A percentile compares a stretch with the other conserved stretches of the same genome.
Conservation (phyloP, 208 protist species). For the Trypanosoma cruzi region DNA sequence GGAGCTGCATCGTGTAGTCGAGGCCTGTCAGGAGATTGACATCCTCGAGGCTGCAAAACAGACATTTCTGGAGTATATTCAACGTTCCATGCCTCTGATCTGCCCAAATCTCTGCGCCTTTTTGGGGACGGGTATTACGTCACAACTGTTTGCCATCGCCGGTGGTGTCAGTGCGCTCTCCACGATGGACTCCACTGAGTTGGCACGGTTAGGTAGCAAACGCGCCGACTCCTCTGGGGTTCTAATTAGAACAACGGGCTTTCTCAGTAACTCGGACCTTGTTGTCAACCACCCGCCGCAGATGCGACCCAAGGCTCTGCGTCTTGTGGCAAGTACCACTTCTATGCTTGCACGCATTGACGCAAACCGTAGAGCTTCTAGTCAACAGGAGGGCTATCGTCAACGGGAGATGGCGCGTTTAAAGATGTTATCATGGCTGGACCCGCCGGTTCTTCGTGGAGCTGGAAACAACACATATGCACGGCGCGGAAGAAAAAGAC, state of each 20-base stretch:
- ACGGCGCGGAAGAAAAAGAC: constrained; percentile 70
- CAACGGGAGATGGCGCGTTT: constrained; percentile 55
- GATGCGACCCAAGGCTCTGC: constrained; percentile 85
- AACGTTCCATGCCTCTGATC: constrained; percentile 91
- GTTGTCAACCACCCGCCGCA: constrained; percentile 80
- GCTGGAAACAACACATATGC: constrained; percentile 89
- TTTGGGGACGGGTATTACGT: constrained; percentile 91
- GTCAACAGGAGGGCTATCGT: constrained; percentile 70
- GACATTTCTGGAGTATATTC: constrained; percentile 93
- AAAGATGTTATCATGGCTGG: constrained; percentile 79
- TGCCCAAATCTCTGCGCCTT: constrained; percentile 93
- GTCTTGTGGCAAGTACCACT: constrained; percentile 58
- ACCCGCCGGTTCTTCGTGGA: constrained; percentile 81
- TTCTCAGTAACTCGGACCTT: constrained; percentile 87
- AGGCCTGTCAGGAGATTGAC: constrained; percentile 91
- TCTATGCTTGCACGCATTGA: constrained; percentile 85
- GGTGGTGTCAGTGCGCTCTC: constrained; percentile 76
- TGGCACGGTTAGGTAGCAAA: constrained; percentile 73
- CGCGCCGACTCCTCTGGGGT: constrained; percentile 68
- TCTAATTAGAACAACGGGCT: constrained; percentile 77
- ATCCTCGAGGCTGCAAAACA: constrained; percentile 92
- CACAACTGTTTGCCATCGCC: constrained; percentile 89
- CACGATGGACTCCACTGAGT: constrained; percentile 65
- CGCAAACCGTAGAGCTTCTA: constrained; percentile 67
- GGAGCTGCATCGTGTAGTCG: constrained; percentile 64